A percentile compares a stretch with the other conserved stretches of the same genome.
Evolutionary conservation across 345 rosid species (phyloP).

Genomic region (Syzygium oleosum): DNA sequence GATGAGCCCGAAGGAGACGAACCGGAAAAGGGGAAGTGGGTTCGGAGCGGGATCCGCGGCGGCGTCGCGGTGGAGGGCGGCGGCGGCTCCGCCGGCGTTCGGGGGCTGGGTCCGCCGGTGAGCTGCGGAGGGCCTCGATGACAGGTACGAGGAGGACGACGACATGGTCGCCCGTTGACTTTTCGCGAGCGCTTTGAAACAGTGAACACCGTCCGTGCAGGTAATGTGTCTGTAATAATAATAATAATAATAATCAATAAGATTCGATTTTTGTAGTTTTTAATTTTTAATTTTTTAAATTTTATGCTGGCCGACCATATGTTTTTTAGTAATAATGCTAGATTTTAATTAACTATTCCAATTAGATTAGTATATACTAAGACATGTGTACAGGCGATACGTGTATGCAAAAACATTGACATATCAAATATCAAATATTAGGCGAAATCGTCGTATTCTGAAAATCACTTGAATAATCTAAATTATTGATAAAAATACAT

Average conservation of each 20-base stretch:
- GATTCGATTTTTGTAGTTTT: neutral
- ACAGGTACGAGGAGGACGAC: neutral
- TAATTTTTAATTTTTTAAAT: neutral
- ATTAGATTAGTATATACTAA: neutral
- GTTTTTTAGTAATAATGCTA: neutral
- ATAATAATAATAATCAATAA: neutral
- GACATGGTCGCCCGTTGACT: neutral
- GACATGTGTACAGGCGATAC: accelerated
- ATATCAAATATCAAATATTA: neutral
- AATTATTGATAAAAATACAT: neutral
- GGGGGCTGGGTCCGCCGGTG: neutral
- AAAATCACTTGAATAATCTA: neutral
- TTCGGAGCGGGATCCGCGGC: conserved; percentile 9
- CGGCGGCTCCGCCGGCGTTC: neutral
- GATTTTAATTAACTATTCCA: neutral
- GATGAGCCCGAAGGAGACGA: conserved; percentile 18
- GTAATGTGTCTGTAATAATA: neutral
- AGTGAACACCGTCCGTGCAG: neutral
- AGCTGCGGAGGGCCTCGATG: neutral
- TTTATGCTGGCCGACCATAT: neutral
- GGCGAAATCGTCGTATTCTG: accelerated
- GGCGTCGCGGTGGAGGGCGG: neutral
- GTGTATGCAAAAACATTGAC: neutral
- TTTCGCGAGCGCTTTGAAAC: neutral
- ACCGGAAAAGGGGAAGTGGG: conserved; percentile 7